A percentile compares a stretch with the other conserved stretches of the same genome.
These are phyloP conservation scores for Sclerospora graminicola DNA, from an alignment of 352 stramenopile species.

Conservation along the genomic window DNA sequence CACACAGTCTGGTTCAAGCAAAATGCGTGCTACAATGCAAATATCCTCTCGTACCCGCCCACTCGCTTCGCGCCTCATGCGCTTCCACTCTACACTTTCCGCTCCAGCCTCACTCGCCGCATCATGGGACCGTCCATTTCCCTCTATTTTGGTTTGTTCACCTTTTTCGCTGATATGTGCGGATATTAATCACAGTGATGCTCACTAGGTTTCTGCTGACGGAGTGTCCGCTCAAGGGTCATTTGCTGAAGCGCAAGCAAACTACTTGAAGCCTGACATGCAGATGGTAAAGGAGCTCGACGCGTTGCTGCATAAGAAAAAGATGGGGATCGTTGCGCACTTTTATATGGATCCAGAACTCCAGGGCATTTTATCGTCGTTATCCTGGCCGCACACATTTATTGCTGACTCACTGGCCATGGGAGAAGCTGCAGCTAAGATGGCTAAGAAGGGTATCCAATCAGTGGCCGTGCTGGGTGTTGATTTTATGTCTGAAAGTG, in stretches of 20 bases:
- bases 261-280: constrained; percentile 2
- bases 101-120: too few relatives aligned
- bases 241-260: constrained; percentile 84
- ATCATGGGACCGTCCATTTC: too few relatives aligned
- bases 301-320: constrained; percentile 79
- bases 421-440: constrained; percentile 93
- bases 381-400: constrained; percentile 86
- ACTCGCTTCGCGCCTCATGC: too few relatives aligned
- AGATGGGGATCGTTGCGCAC: constrained; percentile 95
- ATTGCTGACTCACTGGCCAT: constrained; percentile 75
- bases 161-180: too few relatives aligned
- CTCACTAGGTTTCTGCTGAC: too few relatives aligned
- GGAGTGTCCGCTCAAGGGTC: constrained; percentile 47
- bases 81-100: too few relatives aligned
- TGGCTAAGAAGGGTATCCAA: constrained; percentile 85
- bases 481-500: constrained; percentile 97
- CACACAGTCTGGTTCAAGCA: too few relatives aligned
- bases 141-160: too few relatives aligned
- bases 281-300: constrained; percentile 84
- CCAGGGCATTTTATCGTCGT: constrained; percentile 79
- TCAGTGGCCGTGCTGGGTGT: constrained; percentile 93
- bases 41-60: too few relatives aligned
- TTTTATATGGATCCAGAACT: constrained; percentile 99
- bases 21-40: too few relatives aligned
- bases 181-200: too few relatives aligned